Evolutionary conservation across 371 early-diverging fungal species (phyloP).

Genomic region (Phascolomyces articulosus): DNA sequence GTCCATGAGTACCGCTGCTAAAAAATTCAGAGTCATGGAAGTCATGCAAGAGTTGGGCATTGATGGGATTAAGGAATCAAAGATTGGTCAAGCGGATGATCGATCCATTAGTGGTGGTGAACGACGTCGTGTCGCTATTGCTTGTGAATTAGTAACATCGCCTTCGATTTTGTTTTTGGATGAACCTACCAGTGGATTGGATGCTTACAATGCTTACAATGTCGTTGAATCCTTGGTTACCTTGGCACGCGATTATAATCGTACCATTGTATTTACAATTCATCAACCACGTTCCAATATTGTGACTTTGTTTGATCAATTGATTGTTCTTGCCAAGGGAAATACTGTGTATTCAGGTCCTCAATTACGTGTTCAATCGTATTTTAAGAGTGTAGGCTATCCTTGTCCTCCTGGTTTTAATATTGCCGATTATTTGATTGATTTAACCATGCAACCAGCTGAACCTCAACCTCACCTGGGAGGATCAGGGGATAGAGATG

Average conservation of each 20-base stretch:
- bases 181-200: slow-evolving; percentile 94
- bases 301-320: slow-evolving; percentile 85
- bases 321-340: slow-evolving; percentile 87
- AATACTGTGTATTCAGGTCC: slow-evolving; percentile 82
- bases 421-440: slow-evolving; percentile 89
- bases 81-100: slow-evolving; percentile 76
- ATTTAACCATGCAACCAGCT: slow-evolving; percentile 71
- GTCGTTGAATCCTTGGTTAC: slow-evolving; percentile 86
- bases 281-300: slow-evolving; percentile 97
- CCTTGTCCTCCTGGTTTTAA: slow-evolving; percentile 91
- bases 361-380: slow-evolving; percentile 47
- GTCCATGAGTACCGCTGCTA: slow-evolving; percentile 58
- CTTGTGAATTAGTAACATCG: slow-evolving; percentile 87
- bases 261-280: slow-evolving; percentile 92
- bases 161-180: slow-evolving; percentile 92
- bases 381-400: slow-evolving; percentile 74
- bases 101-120: slow-evolving; percentile 90
- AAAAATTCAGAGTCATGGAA: slow-evolving; percentile 68
- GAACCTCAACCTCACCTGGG: slow-evolving; percentile 16
- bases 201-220: slow-evolving; percentile 91
- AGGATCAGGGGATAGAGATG: background rate
- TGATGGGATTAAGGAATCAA: slow-evolving; percentile 75
- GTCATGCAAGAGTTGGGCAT: slow-evolving; percentile 81
- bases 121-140: slow-evolving; percentile 85
- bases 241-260: slow-evolving; percentile 79